Conservation (phyloP, 148 eudicot genomes). For the Vaccinium corymbosum region DNA sequence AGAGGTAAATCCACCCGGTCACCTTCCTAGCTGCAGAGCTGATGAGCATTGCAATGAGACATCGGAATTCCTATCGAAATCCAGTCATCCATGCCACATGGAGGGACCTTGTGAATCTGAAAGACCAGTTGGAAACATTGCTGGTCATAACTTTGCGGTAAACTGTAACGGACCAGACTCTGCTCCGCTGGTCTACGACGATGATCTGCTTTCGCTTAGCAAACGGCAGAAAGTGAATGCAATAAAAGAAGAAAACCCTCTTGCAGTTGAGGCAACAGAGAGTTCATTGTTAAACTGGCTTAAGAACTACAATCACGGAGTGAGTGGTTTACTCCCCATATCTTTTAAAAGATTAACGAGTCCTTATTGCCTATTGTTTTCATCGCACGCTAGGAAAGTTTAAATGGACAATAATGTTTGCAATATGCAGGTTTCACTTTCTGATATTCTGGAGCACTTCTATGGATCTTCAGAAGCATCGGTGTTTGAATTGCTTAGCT, state of each 20-base stretch:
- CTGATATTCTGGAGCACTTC: constrained; percentile 51
- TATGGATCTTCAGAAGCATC: constrained; percentile 42
- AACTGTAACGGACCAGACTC: constrained; percentile 11
- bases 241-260: constrained; percentile 21
- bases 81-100: constrained; percentile 12
- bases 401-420: too few species aligned
- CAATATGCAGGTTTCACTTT: constrained; percentile 48
- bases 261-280: constrained; percentile 44
- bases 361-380: background rate
- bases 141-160: constrained; percentile 11
- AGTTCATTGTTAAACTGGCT: constrained; percentile 44
- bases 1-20: constrained; percentile 22
- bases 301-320: constrained; percentile 50
- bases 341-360: background rate
- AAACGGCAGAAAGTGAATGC: constrained; percentile 54
- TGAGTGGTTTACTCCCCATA: constrained; percentile 25
- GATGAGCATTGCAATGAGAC: constrained; percentile 27
- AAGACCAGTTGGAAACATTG: constrained; percentile 12
- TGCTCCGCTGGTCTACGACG: background rate
- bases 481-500: constrained; percentile 38
- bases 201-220: constrained; percentile 18
- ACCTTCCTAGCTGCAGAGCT: constrained; percentile 17
- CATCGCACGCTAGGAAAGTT: background rate
- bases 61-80: constrained; percentile 19
- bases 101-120: constrained; percentile 19